phyloP scores from a whole-genome alignment of 108 stramenopile species.

The Nannochloropsis salina region DNA sequence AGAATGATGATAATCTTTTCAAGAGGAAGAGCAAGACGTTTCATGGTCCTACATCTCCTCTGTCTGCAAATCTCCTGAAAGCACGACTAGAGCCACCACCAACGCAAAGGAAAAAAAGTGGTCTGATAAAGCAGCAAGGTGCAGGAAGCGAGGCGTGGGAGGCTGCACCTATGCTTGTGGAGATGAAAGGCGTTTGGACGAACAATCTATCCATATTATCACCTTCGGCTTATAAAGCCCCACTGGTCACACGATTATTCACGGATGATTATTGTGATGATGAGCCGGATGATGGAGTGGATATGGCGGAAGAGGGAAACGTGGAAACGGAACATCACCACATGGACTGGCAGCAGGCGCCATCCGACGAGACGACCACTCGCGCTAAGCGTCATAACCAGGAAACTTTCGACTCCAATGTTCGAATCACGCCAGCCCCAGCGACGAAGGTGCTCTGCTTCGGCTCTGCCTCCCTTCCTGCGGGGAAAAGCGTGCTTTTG shows the following conservation, averaged over 20 bases:
- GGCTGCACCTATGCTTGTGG: too few relatives aligned
- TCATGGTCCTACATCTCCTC: too few relatives aligned
- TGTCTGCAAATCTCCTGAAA: too few relatives aligned
- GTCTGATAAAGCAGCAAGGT: too few relatives aligned
- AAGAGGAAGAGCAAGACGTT: too few relatives aligned
- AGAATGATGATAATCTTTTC: neutral
- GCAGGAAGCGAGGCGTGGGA: too few relatives aligned
- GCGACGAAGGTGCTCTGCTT: neutral
- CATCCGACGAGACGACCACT: neutral
- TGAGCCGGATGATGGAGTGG: neutral
- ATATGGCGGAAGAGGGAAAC: neutral
- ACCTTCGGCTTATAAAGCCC: neutral
- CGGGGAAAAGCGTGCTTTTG: neutral
- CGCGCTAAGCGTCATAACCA: neutral
- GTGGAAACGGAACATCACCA: neutral
- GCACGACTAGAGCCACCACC: neutral
- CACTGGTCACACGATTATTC: neutral
- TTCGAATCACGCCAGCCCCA: neutral
- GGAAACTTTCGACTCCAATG: neutral
- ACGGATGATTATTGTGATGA: neutral
- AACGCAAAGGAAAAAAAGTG: neutral
- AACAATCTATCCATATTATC: too few relatives aligned
- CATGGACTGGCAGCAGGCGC: neutral
- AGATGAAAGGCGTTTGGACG: too few relatives aligned
- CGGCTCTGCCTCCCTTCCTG: neutral